Percentiles rank a stretch among this genome's conserved stretches.
Conservation (phyloP, 495 filamentous ascomycete genomes). For the Tuber aestivum region DNA sequence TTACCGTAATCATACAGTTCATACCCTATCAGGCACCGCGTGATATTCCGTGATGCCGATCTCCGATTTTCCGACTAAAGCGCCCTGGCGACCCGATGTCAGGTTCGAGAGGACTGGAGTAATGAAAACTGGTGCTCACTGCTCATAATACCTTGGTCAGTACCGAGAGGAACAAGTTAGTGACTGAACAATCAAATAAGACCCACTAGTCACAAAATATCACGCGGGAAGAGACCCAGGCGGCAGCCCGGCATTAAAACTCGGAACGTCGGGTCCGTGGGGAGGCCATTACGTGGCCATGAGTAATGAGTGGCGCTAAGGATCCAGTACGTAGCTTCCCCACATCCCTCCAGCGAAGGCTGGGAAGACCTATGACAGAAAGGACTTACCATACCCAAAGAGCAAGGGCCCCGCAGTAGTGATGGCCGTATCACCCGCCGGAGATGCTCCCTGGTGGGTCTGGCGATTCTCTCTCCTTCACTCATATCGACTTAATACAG, state of each 20-base stretch:
- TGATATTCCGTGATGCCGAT: not conserved
- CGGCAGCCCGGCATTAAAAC: conserved; percentile 48
- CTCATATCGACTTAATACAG: not conserved
- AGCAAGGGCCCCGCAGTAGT: conserved; percentile 47
- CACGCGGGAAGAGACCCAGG: not conserved
- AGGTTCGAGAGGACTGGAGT: not conserved
- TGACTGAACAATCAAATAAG: not conserved
- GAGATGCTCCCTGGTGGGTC: conserved; percentile 56
- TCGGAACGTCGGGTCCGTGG: not conserved
- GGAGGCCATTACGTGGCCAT: not conserved
- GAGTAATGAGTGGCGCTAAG: not conserved
- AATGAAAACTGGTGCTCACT: conserved; percentile 28
- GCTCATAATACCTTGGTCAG: conserved; percentile 55
- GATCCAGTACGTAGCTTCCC: not conserved
- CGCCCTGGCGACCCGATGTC: not conserved
- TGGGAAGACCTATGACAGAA: not conserved
- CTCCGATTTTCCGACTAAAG: not conserved
- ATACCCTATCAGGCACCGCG: not conserved
- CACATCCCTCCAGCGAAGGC: not conserved
- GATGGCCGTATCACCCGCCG: conserved; percentile 54
- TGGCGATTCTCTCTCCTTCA: conserved; percentile 46
- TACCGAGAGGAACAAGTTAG: conserved; percentile 49
- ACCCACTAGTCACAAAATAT: not conserved
- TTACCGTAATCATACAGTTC: too few species aligned
- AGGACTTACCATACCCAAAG: not conserved